Evolutionary conservation across 108 stramenopile genomes (phyloP).

Genomic region (Nannochloropsis gaditana): DNA sequence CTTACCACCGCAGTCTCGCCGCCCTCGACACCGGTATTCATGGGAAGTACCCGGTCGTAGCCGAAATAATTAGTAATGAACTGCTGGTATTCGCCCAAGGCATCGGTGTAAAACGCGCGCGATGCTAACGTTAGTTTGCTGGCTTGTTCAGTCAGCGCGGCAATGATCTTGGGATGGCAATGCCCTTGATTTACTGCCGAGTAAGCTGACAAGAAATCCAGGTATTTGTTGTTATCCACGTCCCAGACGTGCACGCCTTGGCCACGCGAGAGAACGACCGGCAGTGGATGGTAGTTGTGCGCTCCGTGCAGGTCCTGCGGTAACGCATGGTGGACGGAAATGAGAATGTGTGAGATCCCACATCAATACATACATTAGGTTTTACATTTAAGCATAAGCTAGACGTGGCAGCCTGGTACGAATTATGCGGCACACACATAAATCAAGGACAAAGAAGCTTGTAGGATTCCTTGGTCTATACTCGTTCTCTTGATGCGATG

Average conservation of each 20-base stretch:
- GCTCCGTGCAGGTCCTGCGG: slow-evolving; percentile 50
- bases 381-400: too few species aligned
- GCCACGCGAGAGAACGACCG: slow-evolving; percentile 70
- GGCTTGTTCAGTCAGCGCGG: slow-evolving; percentile 81
- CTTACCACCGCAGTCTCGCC: slow-evolving; percentile 93
- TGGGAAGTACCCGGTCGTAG: slow-evolving; percentile 94
- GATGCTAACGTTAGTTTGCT: slow-evolving; percentile 84
- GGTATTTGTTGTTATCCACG: slow-evolving; percentile 67
- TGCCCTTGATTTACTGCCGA: slow-evolving; percentile 97
- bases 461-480: too few species aligned
- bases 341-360: too few species aligned
- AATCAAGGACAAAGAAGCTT: too few species aligned
- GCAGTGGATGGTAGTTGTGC: slow-evolving; percentile 95
- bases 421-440: too few species aligned
- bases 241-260: slow-evolving; percentile 51
- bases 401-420: too few species aligned
- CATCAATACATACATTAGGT: too few species aligned
- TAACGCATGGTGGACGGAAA: neutral
- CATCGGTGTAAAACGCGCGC: slow-evolving; percentile 95
- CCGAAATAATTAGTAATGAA: slow-evolving; percentile 65
- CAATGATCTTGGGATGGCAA: slow-evolving; percentile 94
- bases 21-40: slow-evolving; percentile 99
- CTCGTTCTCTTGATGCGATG: too few species aligned
- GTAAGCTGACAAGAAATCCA: slow-evolving; percentile 95
- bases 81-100: slow-evolving; percentile 81